Conservation (phyloP, 257 asterid species). For the Parsonsia alboflavescens region DNA sequence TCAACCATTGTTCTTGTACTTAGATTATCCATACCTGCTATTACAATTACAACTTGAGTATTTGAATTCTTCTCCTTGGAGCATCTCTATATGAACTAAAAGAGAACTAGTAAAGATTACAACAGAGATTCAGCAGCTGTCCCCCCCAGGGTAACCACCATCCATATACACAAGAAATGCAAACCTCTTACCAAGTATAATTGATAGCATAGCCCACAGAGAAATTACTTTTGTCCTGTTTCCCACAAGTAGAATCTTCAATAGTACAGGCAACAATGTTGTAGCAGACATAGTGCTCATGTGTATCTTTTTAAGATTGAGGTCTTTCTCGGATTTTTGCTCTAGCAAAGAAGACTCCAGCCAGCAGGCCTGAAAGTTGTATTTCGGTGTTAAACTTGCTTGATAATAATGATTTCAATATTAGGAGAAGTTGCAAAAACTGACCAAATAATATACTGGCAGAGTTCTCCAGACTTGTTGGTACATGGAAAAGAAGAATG, state of each 20-base stretch:
- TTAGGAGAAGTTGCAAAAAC: constrained; percentile 14
- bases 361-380: constrained; percentile 55
- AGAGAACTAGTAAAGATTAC: background rate
- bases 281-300: background rate
- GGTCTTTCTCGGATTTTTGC: constrained; percentile 69
- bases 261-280: background rate
- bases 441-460: constrained; percentile 82
- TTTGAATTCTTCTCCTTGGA: no score
- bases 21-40: no score
- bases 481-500: constrained; percentile 76
- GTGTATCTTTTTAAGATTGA: constrained; percentile 20
- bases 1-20: no score
- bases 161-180: background rate
- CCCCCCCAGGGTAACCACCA: background rate
- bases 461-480: constrained; percentile 79
- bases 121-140: background rate
- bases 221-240: background rate
- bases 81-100: no score
- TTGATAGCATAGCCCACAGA: background rate
- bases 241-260: background rate
- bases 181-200: background rate
- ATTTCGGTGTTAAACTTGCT: background rate
- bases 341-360: constrained; percentile 83
- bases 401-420: background rate
- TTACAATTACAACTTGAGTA: no score